These are phyloP conservation scores for Diaporthe ampelina DNA, from an alignment of 2,329 filamentous ascomycete genomes.

Conservation along the genomic window DNA sequence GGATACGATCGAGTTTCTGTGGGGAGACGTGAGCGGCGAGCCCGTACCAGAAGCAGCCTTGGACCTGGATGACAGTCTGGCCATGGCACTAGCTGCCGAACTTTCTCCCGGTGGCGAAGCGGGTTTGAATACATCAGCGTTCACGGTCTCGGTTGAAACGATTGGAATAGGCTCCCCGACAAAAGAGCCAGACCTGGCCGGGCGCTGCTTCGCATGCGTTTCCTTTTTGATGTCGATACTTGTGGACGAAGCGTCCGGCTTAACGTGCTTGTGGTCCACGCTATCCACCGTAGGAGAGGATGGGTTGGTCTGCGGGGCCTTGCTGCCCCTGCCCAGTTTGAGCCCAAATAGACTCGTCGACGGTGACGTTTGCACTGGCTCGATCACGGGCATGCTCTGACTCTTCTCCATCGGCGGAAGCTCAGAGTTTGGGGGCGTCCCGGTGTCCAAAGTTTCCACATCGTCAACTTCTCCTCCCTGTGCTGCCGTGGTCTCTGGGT, in stretches of 20 bases:
- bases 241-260: constrained; percentile 60
- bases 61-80: constrained; percentile 75
- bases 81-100: constrained; percentile 75
- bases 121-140: constrained; percentile 74
- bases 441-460: constrained; percentile 58
- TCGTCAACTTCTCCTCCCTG: constrained; percentile 63
- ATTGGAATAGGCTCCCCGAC: constrained; percentile 73
- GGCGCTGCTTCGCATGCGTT: constrained; percentile 49
- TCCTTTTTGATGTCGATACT: constrained; percentile 62
- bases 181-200: constrained; percentile 69
- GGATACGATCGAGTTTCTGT: constrained; percentile 54
- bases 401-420: constrained; percentile 69
- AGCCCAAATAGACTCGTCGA: constrained; percentile 64
- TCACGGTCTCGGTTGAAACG: constrained; percentile 76
- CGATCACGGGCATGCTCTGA: constrained; percentile 61
- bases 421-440: constrained; percentile 54
- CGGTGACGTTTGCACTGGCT: constrained; percentile 54
- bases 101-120: constrained; percentile 69
- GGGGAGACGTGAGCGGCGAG: constrained; percentile 54
- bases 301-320: constrained; percentile 28
- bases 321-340: constrained; percentile 56
- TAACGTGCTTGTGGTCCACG: constrained; percentile 24
- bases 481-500: constrained; percentile 55
- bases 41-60: constrained; percentile 64
- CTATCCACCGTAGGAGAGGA: constrained; percentile 35